Evolutionary conservation across 2,329 filamentous ascomycete genomes (phyloP), one percentile per base, ranked within the genome.

Genomic region (Arachnomyces sp.): DNA sequence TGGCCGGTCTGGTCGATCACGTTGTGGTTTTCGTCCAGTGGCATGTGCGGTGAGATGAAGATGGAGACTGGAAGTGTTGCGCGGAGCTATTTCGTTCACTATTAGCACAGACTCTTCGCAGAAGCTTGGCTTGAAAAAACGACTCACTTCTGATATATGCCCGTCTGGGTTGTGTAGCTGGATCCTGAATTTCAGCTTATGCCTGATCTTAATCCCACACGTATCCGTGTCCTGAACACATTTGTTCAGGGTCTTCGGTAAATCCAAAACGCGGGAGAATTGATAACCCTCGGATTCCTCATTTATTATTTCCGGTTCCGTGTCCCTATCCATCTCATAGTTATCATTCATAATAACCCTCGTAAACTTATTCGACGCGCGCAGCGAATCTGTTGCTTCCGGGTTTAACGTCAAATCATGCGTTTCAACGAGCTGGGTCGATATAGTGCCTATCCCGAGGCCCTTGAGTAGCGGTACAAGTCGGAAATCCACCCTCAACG

Each of bases 151-250:
- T 41, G 89, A 95, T 40, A 89, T 75, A 57, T 96, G 92, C 0
- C 89, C 90, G 58, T 98, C 92, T 0, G 92, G 90, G 53, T 98
- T 96, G 62, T 88, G 83, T 30, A 98, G 75, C 34, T 90, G 86
- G 44, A 96, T 82, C 36, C 86, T 87, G 55, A 96, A 75, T 67
- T 90, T 90, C 50, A 96, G 74, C 66, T 94, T 94, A 63, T 98
- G 92, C 41, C 86, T 77, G 38, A 96, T 76, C 62, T 92, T 94
- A 66, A 98, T 93, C 37, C 86, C 85, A 52, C 86, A 81, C 15
- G 82, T 81, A 53, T 94, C 87, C 34, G 92, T 81, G 55, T 94
- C 89, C 61, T 98, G 92, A 37, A 94, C 70, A 65, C 90, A 95
- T 49, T 79, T 76, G 50, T 81, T 81, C 46, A 98, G 67, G 42